phyloP scores from a whole-genome alignment of 2,329 filamentous ascomycete species.

The Calonectria multiphialidica region DNA sequence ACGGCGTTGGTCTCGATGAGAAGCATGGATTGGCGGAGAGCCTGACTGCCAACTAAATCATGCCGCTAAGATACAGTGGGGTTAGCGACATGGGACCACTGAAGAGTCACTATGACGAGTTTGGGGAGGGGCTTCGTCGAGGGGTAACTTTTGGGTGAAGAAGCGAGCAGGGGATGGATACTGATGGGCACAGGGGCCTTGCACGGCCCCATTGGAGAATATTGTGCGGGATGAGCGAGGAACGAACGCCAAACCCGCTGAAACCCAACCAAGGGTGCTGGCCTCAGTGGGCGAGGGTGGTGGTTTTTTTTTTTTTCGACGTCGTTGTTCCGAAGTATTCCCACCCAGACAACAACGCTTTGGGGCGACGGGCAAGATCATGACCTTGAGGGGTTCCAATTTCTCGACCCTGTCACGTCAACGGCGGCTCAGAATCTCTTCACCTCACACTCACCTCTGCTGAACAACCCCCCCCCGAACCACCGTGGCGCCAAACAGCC shows the following conservation, averaged over 20 bases:
- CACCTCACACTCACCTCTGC: slow-evolving; percentile 19
- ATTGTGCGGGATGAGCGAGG: slow-evolving; percentile 1
- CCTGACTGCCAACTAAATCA: not conserved
- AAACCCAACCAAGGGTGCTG: slow-evolving; percentile 9
- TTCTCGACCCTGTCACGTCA: slow-evolving; percentile 22
- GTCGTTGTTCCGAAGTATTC: slow-evolving; percentile 30
- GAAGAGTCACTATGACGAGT: slow-evolving; percentile 20
- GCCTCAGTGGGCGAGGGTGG: slow-evolving; percentile 1
- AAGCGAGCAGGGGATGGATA: not conserved
- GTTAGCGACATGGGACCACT: slow-evolving; percentile 3
- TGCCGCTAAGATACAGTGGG: slow-evolving; percentile 23
- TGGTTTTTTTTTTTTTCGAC: slow-evolving; percentile 6
- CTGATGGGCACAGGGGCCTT: slow-evolving; percentile 1
- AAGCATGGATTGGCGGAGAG: slow-evolving; percentile 3
- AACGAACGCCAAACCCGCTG: slow-evolving; percentile 8
- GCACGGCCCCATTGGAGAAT: not conserved
- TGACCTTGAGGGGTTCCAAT: slow-evolving; percentile 30
- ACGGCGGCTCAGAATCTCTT: slow-evolving; percentile 26
- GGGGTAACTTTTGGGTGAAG: not conserved
- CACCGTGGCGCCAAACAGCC: slow-evolving; percentile 6
- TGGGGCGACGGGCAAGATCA: slow-evolving; percentile 15
- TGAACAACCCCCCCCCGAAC: slow-evolving; percentile 22
- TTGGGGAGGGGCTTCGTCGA: not conserved
- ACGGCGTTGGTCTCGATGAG: not conserved
- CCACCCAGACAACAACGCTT: slow-evolving; percentile 19